Percentiles rank a stretch among this genome's conserved stretches.
Evolutionary conservation across 2,329 filamentous ascomycete genomes (phyloP).

Genomic region (Alternaria ethzedia): DNA sequence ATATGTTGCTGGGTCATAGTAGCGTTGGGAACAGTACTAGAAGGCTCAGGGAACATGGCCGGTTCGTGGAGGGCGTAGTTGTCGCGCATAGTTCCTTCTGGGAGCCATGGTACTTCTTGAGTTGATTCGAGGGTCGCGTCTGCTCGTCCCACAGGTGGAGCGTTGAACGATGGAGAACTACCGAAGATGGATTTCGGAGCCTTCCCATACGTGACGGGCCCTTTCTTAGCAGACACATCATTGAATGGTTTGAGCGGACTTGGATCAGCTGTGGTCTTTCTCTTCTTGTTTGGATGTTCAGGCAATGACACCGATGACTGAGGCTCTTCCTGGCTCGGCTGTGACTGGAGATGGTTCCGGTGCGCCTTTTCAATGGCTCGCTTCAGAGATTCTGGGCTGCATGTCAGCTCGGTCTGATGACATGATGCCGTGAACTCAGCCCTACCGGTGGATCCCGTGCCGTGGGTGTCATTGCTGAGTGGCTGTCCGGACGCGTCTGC

Average conservation of each 20-base stretch:
- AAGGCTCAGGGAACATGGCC: constrained; percentile 50
- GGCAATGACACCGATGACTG: constrained; percentile 26
- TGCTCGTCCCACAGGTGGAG: not conserved
- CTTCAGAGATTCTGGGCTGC: constrained; percentile 29
- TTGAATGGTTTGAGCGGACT: constrained; percentile 1
- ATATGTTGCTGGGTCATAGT: constrained; percentile 51
- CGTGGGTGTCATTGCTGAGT: constrained; percentile 9
- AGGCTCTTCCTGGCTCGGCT: constrained; percentile 17
- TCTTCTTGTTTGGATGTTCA: constrained; percentile 31
- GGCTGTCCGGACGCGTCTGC: constrained; percentile 24
- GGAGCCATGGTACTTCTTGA: constrained; percentile 18
- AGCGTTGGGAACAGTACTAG: constrained; percentile 52
- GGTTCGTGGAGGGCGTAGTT: constrained; percentile 51
- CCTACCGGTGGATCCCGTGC: constrained; percentile 42
- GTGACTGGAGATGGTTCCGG: constrained; percentile 30
- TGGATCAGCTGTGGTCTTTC: constrained; percentile 21
- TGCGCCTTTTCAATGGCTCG: constrained; percentile 34
- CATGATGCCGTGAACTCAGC: not conserved
- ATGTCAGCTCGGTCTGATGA: not conserved
- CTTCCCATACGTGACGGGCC: constrained; percentile 16
- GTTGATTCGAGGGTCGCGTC: not conserved
- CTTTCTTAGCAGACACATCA: not conserved
- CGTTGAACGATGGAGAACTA: constrained; percentile 2
- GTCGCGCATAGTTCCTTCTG: constrained; percentile 43
- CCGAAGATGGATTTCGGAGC: constrained; percentile 7